These are phyloP conservation scores for Dinochytrium kinnereticum DNA, from an alignment of 371 early-diverging fungal genomes.

Conservation along the genomic window DNA sequence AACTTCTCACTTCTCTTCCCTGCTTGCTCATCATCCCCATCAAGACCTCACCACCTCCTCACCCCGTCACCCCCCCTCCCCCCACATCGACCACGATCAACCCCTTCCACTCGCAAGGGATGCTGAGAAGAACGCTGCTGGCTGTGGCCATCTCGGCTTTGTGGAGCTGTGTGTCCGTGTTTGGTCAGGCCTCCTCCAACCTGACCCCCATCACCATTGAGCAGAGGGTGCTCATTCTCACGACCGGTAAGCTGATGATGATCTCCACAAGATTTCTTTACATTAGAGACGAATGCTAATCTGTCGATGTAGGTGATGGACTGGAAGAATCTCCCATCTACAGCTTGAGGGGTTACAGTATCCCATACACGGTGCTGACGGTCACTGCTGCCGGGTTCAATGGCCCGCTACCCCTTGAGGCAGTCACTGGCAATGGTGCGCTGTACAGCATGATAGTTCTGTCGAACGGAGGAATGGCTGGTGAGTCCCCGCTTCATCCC, in stretches of 20 bases:
- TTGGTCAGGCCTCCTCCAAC: not conserved
- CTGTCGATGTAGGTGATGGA: not conserved
- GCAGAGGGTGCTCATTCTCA: constrained; percentile 11
- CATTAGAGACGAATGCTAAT: no score
- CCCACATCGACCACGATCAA: not conserved
- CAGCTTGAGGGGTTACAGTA: constrained; percentile 6
- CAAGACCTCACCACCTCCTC: no score
- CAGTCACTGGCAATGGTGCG: not conserved
- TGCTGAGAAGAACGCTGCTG: not conserved
- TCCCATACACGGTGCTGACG: constrained; percentile 5
- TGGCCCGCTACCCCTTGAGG: constrained; percentile 13
- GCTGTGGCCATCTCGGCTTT: not conserved
- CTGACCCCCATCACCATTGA: not conserved
- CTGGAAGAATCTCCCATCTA: constrained; percentile 5
- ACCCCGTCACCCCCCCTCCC: not conserved
- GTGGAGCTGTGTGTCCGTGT: no score
- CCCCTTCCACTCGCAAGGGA: not conserved
- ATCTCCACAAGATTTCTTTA: no score
- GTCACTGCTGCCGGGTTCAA: not conserved
- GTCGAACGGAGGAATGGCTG: constrained; percentile 17
- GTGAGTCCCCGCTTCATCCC: constrained; percentile 5
- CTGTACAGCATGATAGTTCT: constrained; percentile 21
- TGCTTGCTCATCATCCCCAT: no score
- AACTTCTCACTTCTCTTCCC: no score
- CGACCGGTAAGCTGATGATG: not conserved